Base-by-base conservation (phyloP, 345 rosid genomes). In the Clarkia xantiana region DNA sequence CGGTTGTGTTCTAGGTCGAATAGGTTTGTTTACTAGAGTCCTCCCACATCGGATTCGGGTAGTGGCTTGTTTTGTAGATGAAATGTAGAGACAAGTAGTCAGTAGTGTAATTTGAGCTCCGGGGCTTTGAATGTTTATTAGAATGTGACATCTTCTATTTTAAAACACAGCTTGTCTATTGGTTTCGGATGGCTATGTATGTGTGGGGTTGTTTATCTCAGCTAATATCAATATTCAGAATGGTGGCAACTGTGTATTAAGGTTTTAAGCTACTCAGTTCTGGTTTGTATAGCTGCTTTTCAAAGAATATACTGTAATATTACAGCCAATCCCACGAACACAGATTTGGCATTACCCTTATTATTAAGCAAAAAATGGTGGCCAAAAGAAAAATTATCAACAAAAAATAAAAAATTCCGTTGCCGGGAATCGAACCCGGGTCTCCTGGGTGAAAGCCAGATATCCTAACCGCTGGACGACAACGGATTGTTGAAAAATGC, bases 351-450 rank as follows among this genome's bases (percentile, higher is more conserved):
- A n/a, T n/a, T n/a, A n/a, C n/a, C n/a, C n/a, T n/a, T n/a, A n/a
- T n/a, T n/a, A n/a, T n/a, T n/a, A n/a, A n/a, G n/a, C n/a, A n/a
- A n/a, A n/a, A n/a, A n/a, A n/a, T n/a, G n/a, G n/a, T n/a, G n/a
- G n/a, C n/a, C n/a, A n/a, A n/a, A n/a, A n/a, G n/a, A n/a, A n/a
- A n/a, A n/a, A n/a, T n/a, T n/a, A n/a, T n/a, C n/a, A n/a, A n/a
- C n/a, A n/a, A n/a, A n/a, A n/a, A n/a, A n/a, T n/a, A 42, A 45
- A 34, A 16, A 0, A 0, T 82, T 86, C 89, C 84, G 73, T 64
- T 78, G 89, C 81, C 89, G 89, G 89, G 80, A 86, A 86, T 83
- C 78, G 85, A 86, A 78, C 96, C 90, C 83, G 90, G 90, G 87
- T 83, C 86, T 63, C 84, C 84, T 80, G 94, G 90, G 87, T 80